Evolutionary conservation across 148 eudicot species (phyloP).

Genomic region (Camellia lanceoleosa): DNA sequence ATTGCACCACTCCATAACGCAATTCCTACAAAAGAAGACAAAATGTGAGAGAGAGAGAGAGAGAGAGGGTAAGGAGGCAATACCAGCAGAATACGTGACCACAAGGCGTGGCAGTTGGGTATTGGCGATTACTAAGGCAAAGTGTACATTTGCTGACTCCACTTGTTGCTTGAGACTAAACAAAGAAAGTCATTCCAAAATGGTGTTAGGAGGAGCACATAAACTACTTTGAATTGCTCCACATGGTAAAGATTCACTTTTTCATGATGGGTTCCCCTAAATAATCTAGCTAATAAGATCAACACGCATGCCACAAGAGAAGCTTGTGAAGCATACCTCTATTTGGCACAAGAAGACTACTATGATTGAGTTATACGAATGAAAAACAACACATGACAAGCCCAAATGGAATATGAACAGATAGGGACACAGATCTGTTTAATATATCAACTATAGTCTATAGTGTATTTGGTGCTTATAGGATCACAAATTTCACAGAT

Average conservation of each 20-base stretch:
- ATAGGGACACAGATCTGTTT: too few relatives aligned
- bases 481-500: too few relatives aligned
- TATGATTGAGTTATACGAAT: too few relatives aligned
- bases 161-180: slow-evolving; percentile 47
- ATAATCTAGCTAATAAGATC: too few relatives aligned
- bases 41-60: not conserved
- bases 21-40: slow-evolving; percentile 56
- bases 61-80: slow-evolving; percentile 16
- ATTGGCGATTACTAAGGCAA: slow-evolving; percentile 86
- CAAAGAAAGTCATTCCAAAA: not conserved
- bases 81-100: slow-evolving; percentile 99
- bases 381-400: too few relatives aligned
- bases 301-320: too few relatives aligned
- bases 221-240: not conserved
- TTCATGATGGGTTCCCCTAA: too few relatives aligned
- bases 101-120: slow-evolving; percentile 96
- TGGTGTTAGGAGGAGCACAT: not conserved
- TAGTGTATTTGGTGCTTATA: too few relatives aligned
- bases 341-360: too few relatives aligned
- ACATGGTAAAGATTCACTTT: not conserved
- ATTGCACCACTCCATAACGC: slow-evolving; percentile 99
- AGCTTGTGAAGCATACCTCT: too few relatives aligned
- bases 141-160: slow-evolving; percentile 87
- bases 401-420: too few relatives aligned
- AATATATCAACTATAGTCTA: too few relatives aligned